Evolutionary conservation across 176 grass and related monocot genomes (phyloP), one percentile per base, ranked within the genome.

Genomic region (Aegilops speltoides): DNA sequence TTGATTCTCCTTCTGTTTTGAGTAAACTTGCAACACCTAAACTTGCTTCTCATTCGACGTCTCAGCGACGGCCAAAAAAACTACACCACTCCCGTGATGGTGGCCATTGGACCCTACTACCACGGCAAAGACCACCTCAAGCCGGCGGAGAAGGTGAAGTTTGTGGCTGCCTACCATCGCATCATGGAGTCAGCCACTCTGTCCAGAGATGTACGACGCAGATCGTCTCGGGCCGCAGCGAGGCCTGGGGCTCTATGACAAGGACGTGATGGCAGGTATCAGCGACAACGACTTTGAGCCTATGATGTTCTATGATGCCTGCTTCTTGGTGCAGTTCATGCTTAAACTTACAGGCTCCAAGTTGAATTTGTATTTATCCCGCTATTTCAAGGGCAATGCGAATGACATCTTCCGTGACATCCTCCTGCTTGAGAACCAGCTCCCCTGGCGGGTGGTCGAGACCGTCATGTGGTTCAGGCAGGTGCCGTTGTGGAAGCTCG

Each of bases 281-380:
- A 2, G 40, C 8, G 20, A 72, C 3, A 11, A 71, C 3, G 67
- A 23, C 20, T 73, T 41, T 37, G 1, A 0, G 10, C 33, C 20
- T 73, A 73, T 73, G 69, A 13, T 73, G 37, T 73, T 73, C 37
- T 73, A 73, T 41, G 69, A 73, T 43, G 69, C 69, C 41, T 73
- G 69, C 69, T 73, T 73, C 69, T 72, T 72, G 68, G 20, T 72
- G 68, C 68, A 72, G 68, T 72, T 72, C 68, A 72, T 72, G 36
- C 16, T 71, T 29, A 29, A 29, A 40, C 38, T 40, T 40, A 40
- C 41, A 43, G 16, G 17, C 54, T 17, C 20, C 54, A 12, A 57
- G 19, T 17, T 57, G 54, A 20, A 57, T 22, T 17, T 19, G 54
- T 57, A 17, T 20, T 20, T 57, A 20, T 57, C 2, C 54, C 17